Conservation (phyloP, 306 rosid genomes). For the Ceratonia siliqua region DNA sequence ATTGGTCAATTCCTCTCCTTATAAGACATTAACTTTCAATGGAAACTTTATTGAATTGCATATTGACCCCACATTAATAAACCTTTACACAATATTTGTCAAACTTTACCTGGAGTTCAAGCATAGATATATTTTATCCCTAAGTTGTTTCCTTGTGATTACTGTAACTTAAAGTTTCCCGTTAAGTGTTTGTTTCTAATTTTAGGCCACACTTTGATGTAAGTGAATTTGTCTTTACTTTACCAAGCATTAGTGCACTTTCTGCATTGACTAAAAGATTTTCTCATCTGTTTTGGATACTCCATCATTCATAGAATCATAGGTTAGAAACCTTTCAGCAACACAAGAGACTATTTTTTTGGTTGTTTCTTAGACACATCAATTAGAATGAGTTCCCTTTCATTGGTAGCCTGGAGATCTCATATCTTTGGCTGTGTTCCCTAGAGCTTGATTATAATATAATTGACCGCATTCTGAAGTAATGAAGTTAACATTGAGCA, state of each 20-base stretch:
- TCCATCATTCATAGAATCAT: background rate
- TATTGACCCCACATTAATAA: background rate
- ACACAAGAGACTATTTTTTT: background rate
- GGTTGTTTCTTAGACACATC: background rate
- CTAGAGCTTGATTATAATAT: background rate
- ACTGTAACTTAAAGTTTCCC: background rate
- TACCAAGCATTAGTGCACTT: background rate
- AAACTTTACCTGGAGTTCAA: background rate
- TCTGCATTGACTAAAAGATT: background rate
- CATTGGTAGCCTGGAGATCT: background rate
- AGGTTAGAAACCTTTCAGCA: background rate
- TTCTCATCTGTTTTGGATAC: background rate
- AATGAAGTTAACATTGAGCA: conserved; percentile 8
- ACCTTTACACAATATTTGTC: background rate
- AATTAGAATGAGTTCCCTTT: background rate
- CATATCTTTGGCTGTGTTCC: background rate
- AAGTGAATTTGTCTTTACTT: background rate
- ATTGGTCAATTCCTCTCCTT: background rate
- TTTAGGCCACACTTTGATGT: background rate
- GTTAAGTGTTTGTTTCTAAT: background rate
- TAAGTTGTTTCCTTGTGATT: background rate
- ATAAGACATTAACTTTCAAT: background rate
- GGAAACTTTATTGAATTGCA: background rate
- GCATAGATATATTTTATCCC: background rate
- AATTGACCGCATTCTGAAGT: background rate